Percentiles rank a stretch among this genome's conserved stretches.
phyloP scores from a whole-genome alignment of 2,329 filamentous ascomycete species.

The Beauveria bassiana region DNA sequence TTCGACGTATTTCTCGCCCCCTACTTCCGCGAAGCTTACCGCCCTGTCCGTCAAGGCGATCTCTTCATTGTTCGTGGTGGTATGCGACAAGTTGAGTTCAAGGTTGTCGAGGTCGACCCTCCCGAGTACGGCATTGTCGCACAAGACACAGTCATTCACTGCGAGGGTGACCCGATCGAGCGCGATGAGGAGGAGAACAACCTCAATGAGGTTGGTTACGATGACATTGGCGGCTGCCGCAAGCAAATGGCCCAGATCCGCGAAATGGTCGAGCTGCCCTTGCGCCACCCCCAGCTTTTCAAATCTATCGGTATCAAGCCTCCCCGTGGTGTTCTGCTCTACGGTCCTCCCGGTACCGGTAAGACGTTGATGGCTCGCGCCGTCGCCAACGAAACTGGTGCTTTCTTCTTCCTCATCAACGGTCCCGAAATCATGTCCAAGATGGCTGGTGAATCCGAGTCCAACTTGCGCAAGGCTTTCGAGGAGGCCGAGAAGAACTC shows the following conservation, averaged over 20 bases:
- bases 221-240: constrained; percentile 97
- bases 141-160: constrained; percentile 98
- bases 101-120: constrained; percentile 97
- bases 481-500: constrained; percentile 99
- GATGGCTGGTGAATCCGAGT: constrained; percentile 99
- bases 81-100: constrained; percentile 99
- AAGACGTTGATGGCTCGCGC: constrained; percentile 99
- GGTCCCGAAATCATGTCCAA: constrained; percentile 99
- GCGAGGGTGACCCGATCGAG: constrained; percentile 89
- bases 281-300: constrained; percentile 97
- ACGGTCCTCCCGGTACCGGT: constrained; percentile 95
- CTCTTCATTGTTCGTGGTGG: constrained; percentile 95
- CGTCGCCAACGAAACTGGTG: constrained; percentile 96
- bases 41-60: constrained; percentile 93
- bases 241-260: constrained; percentile 99
- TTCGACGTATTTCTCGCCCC: constrained; percentile 99
- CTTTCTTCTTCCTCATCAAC: constrained; percentile 99
- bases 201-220: constrained; percentile 97
- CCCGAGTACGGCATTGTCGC: constrained; percentile 98
- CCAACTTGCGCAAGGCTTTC: constrained; percentile 96
- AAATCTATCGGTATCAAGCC: constrained; percentile 99
- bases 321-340: constrained; percentile 93
- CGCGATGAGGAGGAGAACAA: constrained; percentile 99
- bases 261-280: constrained; percentile 93
- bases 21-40: constrained; percentile 98